Base-by-base conservation (phyloP, 2,329 filamentous ascomycete genomes). In the Tricladium varicosporioides region DNA sequence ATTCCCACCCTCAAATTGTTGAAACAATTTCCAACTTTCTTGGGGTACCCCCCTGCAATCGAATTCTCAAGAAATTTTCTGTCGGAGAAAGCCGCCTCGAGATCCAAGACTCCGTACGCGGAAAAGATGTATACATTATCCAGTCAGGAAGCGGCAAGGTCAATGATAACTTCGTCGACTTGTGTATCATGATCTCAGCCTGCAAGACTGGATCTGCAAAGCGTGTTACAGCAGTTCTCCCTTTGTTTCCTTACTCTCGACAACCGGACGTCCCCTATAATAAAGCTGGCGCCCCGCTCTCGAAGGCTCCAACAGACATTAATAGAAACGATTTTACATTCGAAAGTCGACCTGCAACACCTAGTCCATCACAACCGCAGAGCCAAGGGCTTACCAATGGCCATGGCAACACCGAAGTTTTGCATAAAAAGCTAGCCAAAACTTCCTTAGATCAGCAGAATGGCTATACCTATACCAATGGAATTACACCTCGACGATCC, bases 81-180 rank as follows among this genome's bases (percentile, higher is more conserved):
- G 91, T 94, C 52, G 94, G 94, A 65, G 94, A 97, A 78, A 96
- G 90, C 65, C 86, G 93, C 54, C 93, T 96, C 62, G 94, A 97
- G 75, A 96, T 99, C 70, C 84, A 92, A 73, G 94, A 99, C 75
- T 96, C 92, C 13, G 94, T 99, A 51, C 89, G 94, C 67, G 94
- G 91, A 67, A 99, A 99, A 74, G 94, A 99, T 84, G 94, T 97
- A 72, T 99, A 95, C 78, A 97, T 97, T 72, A 91, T 99, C 69
- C 93, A 97, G 75, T 94, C 91, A 44, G 92, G 91, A 66, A 91
- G 91, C 66, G 92, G 91, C 62, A 89, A 89, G 68, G 91, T 97
- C 76, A 99, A 99, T 72, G 94, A 99, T 76, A 87, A 96, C 76
- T 85, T 99, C 63, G 89, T 99, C 78, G 94, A 99, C 72, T 86